phyloP scores from a whole-genome alignment of 2,329 filamentous ascomycete genomes.

The Aspergillus latus region DNA sequence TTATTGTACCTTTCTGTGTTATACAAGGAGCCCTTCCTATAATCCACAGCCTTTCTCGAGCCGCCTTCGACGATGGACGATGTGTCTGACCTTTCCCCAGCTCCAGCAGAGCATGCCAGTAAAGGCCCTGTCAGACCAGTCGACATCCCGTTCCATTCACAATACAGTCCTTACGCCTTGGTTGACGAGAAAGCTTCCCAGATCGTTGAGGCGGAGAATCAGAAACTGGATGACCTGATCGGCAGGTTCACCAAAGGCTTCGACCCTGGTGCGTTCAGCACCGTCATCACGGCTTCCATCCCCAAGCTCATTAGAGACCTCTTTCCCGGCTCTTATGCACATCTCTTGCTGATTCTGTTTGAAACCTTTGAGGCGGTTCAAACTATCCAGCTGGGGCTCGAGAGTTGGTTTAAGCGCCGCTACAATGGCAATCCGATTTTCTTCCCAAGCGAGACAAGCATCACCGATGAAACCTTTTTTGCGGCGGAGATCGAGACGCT shows the following conservation, averaged over 20 bases:
- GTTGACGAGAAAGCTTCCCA: slow-evolving; percentile 16
- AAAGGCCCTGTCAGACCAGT: background rate
- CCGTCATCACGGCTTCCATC: slow-evolving; percentile 14
- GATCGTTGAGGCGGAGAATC: slow-evolving; percentile 14
- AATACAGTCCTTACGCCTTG: slow-evolving; percentile 1
- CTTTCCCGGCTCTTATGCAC: slow-evolving; percentile 26
- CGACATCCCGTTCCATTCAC: slow-evolving; percentile 15
- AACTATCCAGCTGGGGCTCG: slow-evolving; percentile 63
- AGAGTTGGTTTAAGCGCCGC: slow-evolving; percentile 60
- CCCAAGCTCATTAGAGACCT: slow-evolving; percentile 10
- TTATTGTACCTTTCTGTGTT: background rate
- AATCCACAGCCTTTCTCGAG: background rate
- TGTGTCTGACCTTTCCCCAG: background rate
- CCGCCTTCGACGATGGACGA: background rate
- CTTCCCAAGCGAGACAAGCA: slow-evolving; percentile 6
- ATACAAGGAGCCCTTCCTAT: background rate
- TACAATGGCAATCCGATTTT: slow-evolving; percentile 8
- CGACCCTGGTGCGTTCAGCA: slow-evolving; percentile 19
- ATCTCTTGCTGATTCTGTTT: slow-evolving; percentile 27
- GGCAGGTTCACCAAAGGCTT: slow-evolving; percentile 23
- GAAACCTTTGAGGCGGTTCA: slow-evolving; percentile 58
- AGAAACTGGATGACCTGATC: slow-evolving; percentile 17
- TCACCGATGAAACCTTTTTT: slow-evolving; percentile 22
- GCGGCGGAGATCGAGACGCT: slow-evolving; percentile 24
- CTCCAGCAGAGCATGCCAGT: background rate